A percentile compares a stretch with the other conserved stretches of the same genome.
Conservation (phyloP, 257 asterid species). For the Solanum microdontum region DNA sequence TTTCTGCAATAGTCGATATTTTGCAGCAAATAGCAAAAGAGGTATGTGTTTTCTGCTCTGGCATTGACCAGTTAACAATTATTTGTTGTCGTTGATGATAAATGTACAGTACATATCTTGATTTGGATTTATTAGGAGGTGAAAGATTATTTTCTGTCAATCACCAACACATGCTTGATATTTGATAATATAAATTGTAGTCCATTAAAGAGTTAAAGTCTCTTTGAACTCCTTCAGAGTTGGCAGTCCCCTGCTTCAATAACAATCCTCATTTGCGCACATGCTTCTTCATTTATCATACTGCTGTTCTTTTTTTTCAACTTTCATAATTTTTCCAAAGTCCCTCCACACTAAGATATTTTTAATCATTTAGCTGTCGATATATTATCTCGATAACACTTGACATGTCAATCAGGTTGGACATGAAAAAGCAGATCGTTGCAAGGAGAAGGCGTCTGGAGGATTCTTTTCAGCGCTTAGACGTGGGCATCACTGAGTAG, state of each 20-base stretch:
- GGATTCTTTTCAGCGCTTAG: slow-evolving; percentile 79
- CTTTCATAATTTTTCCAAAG: not conserved
- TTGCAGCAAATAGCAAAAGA: slow-evolving; percentile 57
- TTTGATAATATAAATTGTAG: not conserved
- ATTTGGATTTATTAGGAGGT: not conserved
- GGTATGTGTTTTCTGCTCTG: slow-evolving; percentile 26
- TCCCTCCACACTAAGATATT: not conserved
- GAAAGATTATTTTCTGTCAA: not conserved
- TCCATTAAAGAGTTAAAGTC: not conserved
- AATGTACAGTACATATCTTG: not conserved
- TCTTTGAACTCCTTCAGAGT: not conserved
- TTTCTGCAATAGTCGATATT: slow-evolving; percentile 57
- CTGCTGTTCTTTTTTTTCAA: not conserved
- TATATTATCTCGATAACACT: not conserved
- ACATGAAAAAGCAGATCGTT: slow-evolving; percentile 56
- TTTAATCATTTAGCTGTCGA: not conserved
- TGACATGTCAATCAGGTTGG: slow-evolving; percentile 47
- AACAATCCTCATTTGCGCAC: not conserved
- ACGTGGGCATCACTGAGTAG: slow-evolving; percentile 50
- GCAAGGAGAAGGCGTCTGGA: slow-evolving; percentile 68
- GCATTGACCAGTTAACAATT: not conserved
- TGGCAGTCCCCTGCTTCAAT: not conserved
- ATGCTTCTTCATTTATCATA: not conserved
- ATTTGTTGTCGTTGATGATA: not conserved
- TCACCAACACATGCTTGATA: not conserved